Percentiles rank a stretch among this genome's conserved stretches.
Evolutionary conservation across 1,139 yeast genomes (phyloP).

Genomic region (Saccharomycopsis crataegensis): DNA sequence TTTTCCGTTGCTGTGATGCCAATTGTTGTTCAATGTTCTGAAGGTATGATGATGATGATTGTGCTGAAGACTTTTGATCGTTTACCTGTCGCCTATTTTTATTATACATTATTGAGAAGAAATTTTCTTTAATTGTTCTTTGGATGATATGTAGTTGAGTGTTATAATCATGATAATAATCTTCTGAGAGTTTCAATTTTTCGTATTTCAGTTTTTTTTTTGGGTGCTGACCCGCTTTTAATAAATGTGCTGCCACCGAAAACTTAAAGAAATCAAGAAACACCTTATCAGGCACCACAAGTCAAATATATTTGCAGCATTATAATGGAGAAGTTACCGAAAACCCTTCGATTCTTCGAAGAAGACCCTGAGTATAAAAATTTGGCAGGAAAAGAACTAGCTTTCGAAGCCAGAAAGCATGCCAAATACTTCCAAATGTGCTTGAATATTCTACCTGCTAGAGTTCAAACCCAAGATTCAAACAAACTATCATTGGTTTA

Average conservation of each 20-base stretch:
- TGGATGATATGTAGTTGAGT: too few relatives aligned
- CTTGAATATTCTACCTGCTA: conserved; percentile 43
- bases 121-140: not conserved
- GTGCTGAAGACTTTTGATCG: not conserved
- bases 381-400: not conserved
- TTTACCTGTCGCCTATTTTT: not conserved
- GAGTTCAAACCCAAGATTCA: conserved; percentile 52
- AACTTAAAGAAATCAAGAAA: too few relatives aligned
- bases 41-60: conserved; percentile 5
- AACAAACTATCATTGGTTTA: conserved; percentile 58
- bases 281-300: too few relatives aligned
- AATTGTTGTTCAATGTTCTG: conserved; percentile 16
- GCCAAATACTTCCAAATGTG: conserved; percentile 44
- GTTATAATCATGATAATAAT: too few relatives aligned
- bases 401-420: conserved; percentile 31
- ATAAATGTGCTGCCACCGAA: too few relatives aligned
- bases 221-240: too few relatives aligned
- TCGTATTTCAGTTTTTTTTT: too few relatives aligned
- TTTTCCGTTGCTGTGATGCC: conserved; percentile 26
- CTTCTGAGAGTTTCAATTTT: too few relatives aligned
- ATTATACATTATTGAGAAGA: not conserved
- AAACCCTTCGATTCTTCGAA: not conserved
- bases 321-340: conserved; percentile 4
- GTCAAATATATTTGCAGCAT: too few relatives aligned
- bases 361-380: not conserved